phyloP scores from a whole-genome alignment of 805 yeast species.

The Sugiyamaella mastotermitis region DNA sequence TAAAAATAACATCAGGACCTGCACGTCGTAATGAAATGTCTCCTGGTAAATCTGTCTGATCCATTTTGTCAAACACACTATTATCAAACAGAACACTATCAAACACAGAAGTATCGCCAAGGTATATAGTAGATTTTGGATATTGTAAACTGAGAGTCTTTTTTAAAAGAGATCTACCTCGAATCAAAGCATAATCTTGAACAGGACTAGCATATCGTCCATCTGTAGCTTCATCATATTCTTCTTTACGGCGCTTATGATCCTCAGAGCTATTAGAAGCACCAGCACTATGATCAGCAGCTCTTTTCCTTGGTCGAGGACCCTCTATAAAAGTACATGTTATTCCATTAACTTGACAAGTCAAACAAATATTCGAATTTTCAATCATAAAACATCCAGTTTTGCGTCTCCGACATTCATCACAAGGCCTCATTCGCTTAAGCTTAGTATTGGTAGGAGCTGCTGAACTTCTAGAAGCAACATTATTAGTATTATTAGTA shows the following conservation, averaged over 20 bases:
- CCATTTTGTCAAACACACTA: constrained; percentile 61
- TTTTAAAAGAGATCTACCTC: constrained; percentile 57
- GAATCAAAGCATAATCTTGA: constrained; percentile 60
- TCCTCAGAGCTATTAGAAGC: constrained; percentile 7
- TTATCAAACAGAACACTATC: constrained; percentile 65
- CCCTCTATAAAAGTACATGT: constrained; percentile 71
- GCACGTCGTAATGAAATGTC: constrained; percentile 71
- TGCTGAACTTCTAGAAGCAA: too few species aligned
- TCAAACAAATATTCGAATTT: constrained; percentile 50
- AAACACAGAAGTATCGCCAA: constrained; percentile 83
- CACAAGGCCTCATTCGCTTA: constrained; percentile 54
- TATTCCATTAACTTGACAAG: constrained; percentile 68
- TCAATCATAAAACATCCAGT: constrained; percentile 69
- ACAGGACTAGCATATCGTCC: constrained; percentile 42
- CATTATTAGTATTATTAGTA: too few species aligned
- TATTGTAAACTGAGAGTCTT: constrained; percentile 72
- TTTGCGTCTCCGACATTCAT: constrained; percentile 75
- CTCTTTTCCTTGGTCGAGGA: constrained; percentile 34
- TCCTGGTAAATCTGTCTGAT: constrained; percentile 69
- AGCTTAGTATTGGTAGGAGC: constrained; percentile 6
- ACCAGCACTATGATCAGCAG: not conserved
- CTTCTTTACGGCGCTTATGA: not conserved
- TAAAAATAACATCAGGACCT: constrained; percentile 66
- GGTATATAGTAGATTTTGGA: constrained; percentile 83
- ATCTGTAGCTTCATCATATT: constrained; percentile 3